These are phyloP conservation scores for Hawksworthiomyces lignivorus DNA, from an alignment of 2,329 filamentous ascomycete genomes.

Conservation along the genomic window DNA sequence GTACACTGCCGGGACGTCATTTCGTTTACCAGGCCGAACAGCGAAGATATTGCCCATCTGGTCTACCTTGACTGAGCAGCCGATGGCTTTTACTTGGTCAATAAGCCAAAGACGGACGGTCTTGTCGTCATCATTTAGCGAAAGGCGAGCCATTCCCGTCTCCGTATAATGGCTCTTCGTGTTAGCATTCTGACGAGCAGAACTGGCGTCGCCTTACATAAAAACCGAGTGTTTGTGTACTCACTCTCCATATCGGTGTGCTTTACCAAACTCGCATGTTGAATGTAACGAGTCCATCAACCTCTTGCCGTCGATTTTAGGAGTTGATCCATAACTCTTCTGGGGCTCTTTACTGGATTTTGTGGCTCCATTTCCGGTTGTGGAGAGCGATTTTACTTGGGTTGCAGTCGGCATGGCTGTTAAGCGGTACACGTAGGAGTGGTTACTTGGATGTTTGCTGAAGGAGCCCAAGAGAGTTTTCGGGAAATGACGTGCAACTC, in stretches of 20 bases:
- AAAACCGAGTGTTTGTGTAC: too few species aligned
- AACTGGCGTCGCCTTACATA: too few species aligned
- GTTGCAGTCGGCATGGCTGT: too few species aligned
- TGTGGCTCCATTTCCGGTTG: too few species aligned
- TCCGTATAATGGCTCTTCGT: slow-evolving; percentile 33
- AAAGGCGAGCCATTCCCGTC: slow-evolving; percentile 69
- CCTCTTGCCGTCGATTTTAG: slow-evolving; percentile 12
- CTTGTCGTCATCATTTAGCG: slow-evolving; percentile 65
- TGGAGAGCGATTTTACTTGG: too few species aligned
- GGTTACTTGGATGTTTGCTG: too few species aligned
- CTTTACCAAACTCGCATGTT: slow-evolving; percentile 16
- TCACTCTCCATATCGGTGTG: slow-evolving; percentile 15
- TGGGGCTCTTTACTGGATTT: too few species aligned
- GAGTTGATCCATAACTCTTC: not conserved
- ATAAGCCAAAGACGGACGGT: slow-evolving; percentile 68
- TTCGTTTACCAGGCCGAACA: slow-evolving; percentile 58
- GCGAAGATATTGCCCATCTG: slow-evolving; percentile 78
- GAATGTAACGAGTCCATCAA: slow-evolving; percentile 15
- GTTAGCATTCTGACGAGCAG: too few species aligned
- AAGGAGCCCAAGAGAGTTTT: too few species aligned
- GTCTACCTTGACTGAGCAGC: slow-evolving; percentile 62
- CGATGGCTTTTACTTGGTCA: slow-evolving; percentile 52
- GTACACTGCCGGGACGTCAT: slow-evolving; percentile 55
- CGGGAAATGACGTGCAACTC: too few species aligned
- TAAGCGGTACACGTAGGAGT: too few species aligned